Conservation (phyloP, 148 eudicot genomes). For the Chenopodium formosanum region DNA sequence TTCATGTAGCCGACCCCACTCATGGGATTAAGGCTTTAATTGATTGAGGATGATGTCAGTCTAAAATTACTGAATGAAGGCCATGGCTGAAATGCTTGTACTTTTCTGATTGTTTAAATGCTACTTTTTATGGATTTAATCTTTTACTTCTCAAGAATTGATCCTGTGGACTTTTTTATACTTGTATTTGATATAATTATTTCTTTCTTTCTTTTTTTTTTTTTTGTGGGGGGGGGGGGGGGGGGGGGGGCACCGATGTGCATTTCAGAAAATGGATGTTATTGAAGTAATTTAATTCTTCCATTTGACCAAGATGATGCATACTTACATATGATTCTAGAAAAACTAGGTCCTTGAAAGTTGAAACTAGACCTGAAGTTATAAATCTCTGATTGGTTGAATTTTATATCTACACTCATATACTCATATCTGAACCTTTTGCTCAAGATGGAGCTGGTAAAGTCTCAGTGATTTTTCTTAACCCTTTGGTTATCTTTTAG, state of each 20-base stretch:
- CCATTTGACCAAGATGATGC: neutral
- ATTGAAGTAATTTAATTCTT: neutral
- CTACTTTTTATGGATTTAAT: neutral
- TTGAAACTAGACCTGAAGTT: neutral
- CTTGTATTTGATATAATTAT: too few species aligned
- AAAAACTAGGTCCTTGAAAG: neutral
- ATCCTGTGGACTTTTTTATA: neutral
- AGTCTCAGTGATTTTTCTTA: neutral
- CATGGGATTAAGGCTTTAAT: too few species aligned
- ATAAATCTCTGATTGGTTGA: neutral
- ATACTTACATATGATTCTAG: neutral
- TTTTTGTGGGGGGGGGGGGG: too few species aligned
- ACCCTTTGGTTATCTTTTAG: neutral
- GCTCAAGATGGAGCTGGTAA: neutral
- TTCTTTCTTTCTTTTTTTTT: too few species aligned
- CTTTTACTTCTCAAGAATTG: neutral
- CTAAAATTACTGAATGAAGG: neutral
- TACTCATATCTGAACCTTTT: neutral
- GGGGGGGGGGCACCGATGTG: neutral
- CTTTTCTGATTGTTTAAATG: neutral
- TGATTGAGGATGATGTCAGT: too few species aligned
- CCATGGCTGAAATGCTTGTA: neutral
- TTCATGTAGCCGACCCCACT: too few species aligned
- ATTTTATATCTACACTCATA: neutral
- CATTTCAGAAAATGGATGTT: neutral